Evolutionary conservation across 306 rosid genomes (phyloP).

Genomic region (Coriaria nepalensis): DNA sequence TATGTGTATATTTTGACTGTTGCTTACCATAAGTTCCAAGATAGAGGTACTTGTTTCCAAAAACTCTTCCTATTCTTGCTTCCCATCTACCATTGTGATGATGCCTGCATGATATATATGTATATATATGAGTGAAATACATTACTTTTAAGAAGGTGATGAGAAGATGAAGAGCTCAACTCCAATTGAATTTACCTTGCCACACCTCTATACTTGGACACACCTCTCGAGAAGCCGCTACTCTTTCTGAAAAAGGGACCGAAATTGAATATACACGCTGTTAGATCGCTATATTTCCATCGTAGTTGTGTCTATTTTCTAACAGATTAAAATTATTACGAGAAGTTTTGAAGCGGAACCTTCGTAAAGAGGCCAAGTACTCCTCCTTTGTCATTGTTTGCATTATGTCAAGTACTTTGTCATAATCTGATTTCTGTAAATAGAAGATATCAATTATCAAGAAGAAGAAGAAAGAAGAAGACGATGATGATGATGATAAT

Average conservation of each 20-base stretch:
- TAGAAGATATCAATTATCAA: too few species aligned
- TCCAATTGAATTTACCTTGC: slow-evolving; percentile 49
- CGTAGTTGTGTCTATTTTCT: too few species aligned
- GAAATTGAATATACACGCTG: not conserved
- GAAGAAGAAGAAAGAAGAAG: not conserved
- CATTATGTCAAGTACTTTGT: slow-evolving; percentile 61
- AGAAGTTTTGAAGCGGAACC: slow-evolving; percentile 24
- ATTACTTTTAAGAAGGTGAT: not conserved
- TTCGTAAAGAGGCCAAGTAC: slow-evolving; percentile 80
- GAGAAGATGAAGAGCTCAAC: not conserved
- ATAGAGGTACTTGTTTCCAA: slow-evolving; percentile 89
- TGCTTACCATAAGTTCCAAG: slow-evolving; percentile 78
- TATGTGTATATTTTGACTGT: not conserved
- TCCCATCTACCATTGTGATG: slow-evolving; percentile 97
- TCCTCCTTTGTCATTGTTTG: slow-evolving; percentile 71
- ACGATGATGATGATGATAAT: not conserved
- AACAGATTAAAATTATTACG: too few species aligned
- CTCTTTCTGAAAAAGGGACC: slow-evolving; percentile 41
- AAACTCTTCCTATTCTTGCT: slow-evolving; percentile 88
- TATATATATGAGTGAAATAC: not conserved
- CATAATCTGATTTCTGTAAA: slow-evolving; percentile 56
- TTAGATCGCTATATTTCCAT: too few species aligned
- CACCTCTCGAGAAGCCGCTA: slow-evolving; percentile 95
- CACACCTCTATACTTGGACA: slow-evolving; percentile 80
- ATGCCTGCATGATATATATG: slow-evolving; percentile 31